These are phyloP conservation scores for Hortaea werneckii DNA, from an alignment of 2,329 filamentous ascomycete genomes.

Conservation along the genomic window DNA sequence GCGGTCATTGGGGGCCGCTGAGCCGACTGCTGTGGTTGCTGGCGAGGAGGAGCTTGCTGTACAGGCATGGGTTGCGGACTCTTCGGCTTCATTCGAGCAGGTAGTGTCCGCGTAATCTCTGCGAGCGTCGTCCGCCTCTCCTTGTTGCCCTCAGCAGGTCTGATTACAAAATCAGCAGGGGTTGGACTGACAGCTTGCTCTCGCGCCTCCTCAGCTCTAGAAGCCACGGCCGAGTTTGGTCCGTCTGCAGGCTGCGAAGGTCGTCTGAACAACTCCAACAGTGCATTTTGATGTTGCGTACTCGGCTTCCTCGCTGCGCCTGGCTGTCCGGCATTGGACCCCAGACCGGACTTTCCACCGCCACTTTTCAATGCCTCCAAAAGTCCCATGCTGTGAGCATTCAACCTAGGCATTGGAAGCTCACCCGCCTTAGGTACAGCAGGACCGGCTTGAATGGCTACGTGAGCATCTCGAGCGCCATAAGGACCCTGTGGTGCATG, in stretches of 20 bases:
- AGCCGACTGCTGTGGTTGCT: conserved; percentile 1
- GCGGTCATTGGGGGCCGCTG: not conserved
- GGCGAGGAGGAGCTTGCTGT: not conserved
- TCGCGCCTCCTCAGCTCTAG: conserved; percentile 1
- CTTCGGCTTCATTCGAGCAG: conserved; percentile 12
- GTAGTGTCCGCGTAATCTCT: conserved; percentile 25
- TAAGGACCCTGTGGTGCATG: not conserved
- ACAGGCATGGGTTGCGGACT: not conserved
- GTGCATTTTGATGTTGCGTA: conserved; percentile 30
- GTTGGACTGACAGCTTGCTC: conserved; percentile 9
- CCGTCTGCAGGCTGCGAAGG: conserved; percentile 8
- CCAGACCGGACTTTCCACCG: not conserved
- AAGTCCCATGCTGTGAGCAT: conserved; percentile 46
- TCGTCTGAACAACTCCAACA: conserved; percentile 37
- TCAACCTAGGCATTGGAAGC: conserved; percentile 49
- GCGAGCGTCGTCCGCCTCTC: conserved; percentile 17
- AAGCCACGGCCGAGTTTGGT: conserved; percentile 1
- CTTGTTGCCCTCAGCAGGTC: conserved; percentile 5
- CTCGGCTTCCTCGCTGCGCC: conserved; percentile 6
- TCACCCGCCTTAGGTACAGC: conserved; percentile 46
- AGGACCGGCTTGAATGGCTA: conserved; percentile 29
- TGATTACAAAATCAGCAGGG: conserved; percentile 11
- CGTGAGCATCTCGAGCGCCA: conserved; percentile 22
- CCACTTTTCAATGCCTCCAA: conserved; percentile 47
- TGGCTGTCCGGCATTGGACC: too few relatives aligned